Evolutionary conservation across 225 moss, liverwort and hornwort species (phyloP), one percentile per base, ranked within the genome.

Genomic region (Bryum argenteum): DNA sequence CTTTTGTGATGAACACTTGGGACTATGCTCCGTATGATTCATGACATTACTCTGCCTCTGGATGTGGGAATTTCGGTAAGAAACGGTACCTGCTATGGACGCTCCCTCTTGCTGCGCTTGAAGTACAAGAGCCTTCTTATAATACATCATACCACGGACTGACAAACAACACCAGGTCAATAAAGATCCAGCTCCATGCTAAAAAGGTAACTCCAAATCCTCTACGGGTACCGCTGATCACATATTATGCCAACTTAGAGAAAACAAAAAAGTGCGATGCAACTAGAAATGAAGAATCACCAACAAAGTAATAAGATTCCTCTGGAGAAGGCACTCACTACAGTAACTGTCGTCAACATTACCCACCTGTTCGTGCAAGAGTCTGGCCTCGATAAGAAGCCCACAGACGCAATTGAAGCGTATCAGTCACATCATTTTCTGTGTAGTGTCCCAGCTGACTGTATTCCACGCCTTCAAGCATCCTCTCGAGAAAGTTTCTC

Each of bases 121-220:
- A 70, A 85, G 75, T 48, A 83, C 38, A 59, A 85, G 78, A 57
- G 85, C 85, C 80, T 71, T 78, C 74, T 85, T 88, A 66, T 90
- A 88, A 66, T 90, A 90, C 90, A 90, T 90, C 90, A 90, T 90
- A 28, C 90, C 90, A 68, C 90, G 88, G 67, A 90, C 90, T 89
- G 85, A 70, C 59, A 70, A 61, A 69, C 37, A 63, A 81, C 41
- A 75, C 8, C 3, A 69, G 44, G 58, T 72, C 2, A 72, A 48
- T 50, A 68, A 41, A n/a, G 41, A 68, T 47, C 58, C 64, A 11
- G 17, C 53, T 63, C 51, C 54, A 63, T 23, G 42, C 40, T 24
- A 56, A 23, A 54, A 13, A 22, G 24, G 45, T 61, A 48, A 71
- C 50, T 54, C 43, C 19, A 18, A 62, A 43, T 56, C 28, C 63